Percentiles rank a stretch among this genome's conserved stretches.
Evolutionary conservation across 192 early-diverging fungal species (phyloP).

Genomic region (Linnemannia elongata): DNA sequence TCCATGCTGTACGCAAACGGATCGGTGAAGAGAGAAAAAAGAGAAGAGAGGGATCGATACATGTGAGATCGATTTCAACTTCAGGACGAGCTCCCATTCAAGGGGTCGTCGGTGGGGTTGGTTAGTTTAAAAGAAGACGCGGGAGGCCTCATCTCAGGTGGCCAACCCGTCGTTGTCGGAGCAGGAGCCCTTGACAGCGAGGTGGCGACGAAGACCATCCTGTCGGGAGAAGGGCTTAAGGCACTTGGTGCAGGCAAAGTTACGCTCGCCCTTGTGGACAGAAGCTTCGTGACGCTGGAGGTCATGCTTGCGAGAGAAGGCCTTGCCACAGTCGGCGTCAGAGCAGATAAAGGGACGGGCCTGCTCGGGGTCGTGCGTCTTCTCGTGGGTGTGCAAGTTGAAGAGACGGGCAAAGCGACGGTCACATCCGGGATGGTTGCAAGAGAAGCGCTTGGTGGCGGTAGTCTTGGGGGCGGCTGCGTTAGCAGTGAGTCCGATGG

Average conservation of each 20-base stretch:
- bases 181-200: conserved; percentile 53
- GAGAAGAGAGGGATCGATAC: conserved; percentile 29
- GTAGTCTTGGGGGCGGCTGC: conserved; percentile 12
- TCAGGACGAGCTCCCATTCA: conserved; percentile 17
- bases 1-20: conserved; percentile 28
- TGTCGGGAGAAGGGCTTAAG: conserved; percentile 71
- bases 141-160: conserved; percentile 56
- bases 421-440: conserved; percentile 66
- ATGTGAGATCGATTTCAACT: background rate
- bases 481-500: background rate
- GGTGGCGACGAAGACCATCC: conserved; percentile 76
- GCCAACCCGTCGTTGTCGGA: conserved; percentile 49
- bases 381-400: conserved; percentile 75
- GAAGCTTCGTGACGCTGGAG: conserved; percentile 74
- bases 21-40: conserved; percentile 43
- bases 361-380: conserved; percentile 77
- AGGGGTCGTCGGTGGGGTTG: conserved; percentile 18
- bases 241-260: conserved; percentile 69
- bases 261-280: conserved; percentile 74
- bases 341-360: conserved; percentile 70
- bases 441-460: conserved; percentile 62
- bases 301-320: conserved; percentile 79
- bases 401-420: conserved; percentile 74
- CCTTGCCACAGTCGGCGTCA: conserved; percentile 62
- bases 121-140: conserved; percentile 40